These are phyloP conservation scores for Botrytis pseudocinerea DNA, from an alignment of 2,329 filamentous ascomycete species.

Conservation along the genomic window DNA sequence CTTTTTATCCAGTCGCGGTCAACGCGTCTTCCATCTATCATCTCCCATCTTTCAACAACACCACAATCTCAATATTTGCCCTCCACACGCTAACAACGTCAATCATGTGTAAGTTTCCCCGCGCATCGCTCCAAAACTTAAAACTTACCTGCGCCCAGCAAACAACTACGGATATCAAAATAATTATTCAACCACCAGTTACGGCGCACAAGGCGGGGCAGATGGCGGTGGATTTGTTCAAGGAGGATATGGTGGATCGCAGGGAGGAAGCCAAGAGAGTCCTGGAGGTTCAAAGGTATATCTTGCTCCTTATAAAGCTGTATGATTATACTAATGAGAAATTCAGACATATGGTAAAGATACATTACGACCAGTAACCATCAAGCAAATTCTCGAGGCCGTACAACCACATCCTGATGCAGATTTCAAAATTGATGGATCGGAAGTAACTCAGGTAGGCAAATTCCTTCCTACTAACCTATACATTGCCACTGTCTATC, in stretches of 20 bases:
- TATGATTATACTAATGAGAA: slow-evolving; percentile 6
- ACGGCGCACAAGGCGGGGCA: slow-evolving; percentile 56
- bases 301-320: background rate
- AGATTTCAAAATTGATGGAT: slow-evolving; percentile 81
- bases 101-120: slow-evolving; percentile 7
- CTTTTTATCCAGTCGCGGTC: slow-evolving; percentile 16
- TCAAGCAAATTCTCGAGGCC: slow-evolving; percentile 89
- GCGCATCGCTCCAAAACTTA: too few species aligned
- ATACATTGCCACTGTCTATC: background rate
- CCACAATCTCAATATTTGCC: background rate
- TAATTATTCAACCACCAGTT: slow-evolving; percentile 35
- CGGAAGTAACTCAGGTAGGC: slow-evolving; percentile 61
- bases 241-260: slow-evolving; percentile 50
- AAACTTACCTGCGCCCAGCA: background rate
- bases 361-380: slow-evolving; percentile 87
- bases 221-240: slow-evolving; percentile 62
- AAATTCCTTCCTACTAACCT: background rate
- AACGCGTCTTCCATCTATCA: slow-evolving; percentile 16
- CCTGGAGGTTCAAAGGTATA: slow-evolving; percentile 50
- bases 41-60: slow-evolving; percentile 6
- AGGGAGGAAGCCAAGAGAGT: slow-evolving; percentile 56
- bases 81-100: background rate
- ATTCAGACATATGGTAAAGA: slow-evolving; percentile 66
- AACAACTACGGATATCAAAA: slow-evolving; percentile 38
- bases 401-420: slow-evolving; percentile 71